Conservation (phyloP, 495 filamentous ascomycete genomes). For the Cercophora sp. region DNA sequence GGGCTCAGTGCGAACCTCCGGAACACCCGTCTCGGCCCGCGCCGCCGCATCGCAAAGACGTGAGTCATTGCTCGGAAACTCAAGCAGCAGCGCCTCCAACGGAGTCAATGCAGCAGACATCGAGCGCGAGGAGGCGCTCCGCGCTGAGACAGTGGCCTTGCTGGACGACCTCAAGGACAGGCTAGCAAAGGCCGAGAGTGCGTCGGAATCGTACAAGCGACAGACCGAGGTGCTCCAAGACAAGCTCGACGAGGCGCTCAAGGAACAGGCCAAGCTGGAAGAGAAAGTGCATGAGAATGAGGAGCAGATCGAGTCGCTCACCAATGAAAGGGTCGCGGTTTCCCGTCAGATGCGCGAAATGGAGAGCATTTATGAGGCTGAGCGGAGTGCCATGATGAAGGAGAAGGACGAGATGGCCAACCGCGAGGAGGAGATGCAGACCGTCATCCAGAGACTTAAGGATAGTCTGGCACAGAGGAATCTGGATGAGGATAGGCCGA, state of each 20-base stretch:
- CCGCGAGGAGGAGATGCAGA: constrained; percentile 83
- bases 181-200: constrained; percentile 72
- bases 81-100: constrained; percentile 43
- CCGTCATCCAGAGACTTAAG: constrained; percentile 83
- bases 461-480: constrained; percentile 76
- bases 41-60: constrained; percentile 59
- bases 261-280: constrained; percentile 81
- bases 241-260: constrained; percentile 77
- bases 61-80: constrained; percentile 58
- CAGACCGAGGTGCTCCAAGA: constrained; percentile 81
- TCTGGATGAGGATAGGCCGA: constrained; percentile 58
- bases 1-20: constrained; percentile 49
- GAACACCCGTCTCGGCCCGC: constrained; percentile 65
- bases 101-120: constrained; percentile 45
- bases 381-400: constrained; percentile 79
- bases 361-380: constrained; percentile 83
- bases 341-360: constrained; percentile 79
- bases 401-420: constrained; percentile 85
- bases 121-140: constrained; percentile 51
- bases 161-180: constrained; percentile 82
- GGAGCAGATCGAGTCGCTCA: constrained; percentile 70
- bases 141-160: constrained; percentile 67
- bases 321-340: constrained; percentile 74
- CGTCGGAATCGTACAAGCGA: constrained; percentile 75
- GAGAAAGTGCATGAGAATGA: constrained; percentile 80